These are phyloP conservation scores for Fusarium papillatum DNA, from an alignment of 2,329 filamentous ascomycete genomes.

Conservation along the genomic window DNA sequence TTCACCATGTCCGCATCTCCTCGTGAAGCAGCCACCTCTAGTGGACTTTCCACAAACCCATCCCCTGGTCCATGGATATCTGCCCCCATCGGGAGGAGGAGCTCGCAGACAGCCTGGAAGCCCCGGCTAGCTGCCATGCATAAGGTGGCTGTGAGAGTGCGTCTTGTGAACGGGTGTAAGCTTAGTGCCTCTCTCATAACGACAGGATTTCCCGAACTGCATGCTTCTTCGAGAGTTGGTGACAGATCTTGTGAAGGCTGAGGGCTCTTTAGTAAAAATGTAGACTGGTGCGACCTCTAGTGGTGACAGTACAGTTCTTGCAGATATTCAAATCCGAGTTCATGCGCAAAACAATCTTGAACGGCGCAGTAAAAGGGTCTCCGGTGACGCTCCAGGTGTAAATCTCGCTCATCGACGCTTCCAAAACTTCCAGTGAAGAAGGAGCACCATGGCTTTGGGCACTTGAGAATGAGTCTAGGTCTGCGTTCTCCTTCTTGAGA, in stretches of 20 bases:
- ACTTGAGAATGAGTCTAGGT: constrained; percentile 1
- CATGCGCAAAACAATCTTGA: neutral
- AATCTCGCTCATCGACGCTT: neutral
- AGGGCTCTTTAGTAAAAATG: neutral
- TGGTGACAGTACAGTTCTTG: neutral
- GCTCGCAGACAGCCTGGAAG: neutral
- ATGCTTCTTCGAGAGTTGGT: neutral
- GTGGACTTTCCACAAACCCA: neutral
- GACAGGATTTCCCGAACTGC: neutral
- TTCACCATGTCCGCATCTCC: constrained; percentile 1
- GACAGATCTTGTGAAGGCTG: neutral
- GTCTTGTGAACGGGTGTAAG: neutral
- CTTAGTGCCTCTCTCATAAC: neutral
- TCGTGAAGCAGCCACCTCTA: neutral
- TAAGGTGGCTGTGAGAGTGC: neutral
- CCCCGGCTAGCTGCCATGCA: neutral
- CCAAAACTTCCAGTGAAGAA: constrained; percentile 11
- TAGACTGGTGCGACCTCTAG: neutral
- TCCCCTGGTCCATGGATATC: neutral
- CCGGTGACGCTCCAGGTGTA: constrained; percentile 15
- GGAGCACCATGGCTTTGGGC: constrained; percentile 28
- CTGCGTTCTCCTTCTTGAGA: neutral
- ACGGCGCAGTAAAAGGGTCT: constrained; percentile 11
- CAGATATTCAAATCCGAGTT: constrained; percentile 7
- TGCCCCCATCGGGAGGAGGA: neutral